Evolutionary conservation across 495 filamentous ascomycete species (phyloP).

Genomic region (Trichoderma reesei): DNA sequence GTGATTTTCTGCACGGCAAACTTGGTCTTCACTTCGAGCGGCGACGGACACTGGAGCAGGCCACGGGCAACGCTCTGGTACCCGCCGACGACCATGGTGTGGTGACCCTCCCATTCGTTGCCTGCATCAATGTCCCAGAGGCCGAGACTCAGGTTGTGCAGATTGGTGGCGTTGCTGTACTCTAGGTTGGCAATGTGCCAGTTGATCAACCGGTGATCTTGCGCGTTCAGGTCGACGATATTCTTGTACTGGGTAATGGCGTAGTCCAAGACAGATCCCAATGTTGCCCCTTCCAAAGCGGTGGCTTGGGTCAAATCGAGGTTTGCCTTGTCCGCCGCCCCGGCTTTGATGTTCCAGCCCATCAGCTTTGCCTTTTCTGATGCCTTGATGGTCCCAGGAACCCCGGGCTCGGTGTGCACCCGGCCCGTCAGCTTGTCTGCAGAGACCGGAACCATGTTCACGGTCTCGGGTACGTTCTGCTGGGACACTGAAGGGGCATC

Average conservation of each 20-base stretch:
- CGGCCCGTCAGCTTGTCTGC: slow-evolving; percentile 52
- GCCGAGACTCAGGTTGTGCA: slow-evolving; percentile 74
- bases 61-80: slow-evolving; percentile 85
- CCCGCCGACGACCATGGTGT: slow-evolving; percentile 84
- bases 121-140: slow-evolving; percentile 96
- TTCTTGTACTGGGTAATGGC: slow-evolving; percentile 78
- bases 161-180: slow-evolving; percentile 88
- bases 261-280: slow-evolving; percentile 84
- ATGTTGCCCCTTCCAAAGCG: slow-evolving; percentile 52
- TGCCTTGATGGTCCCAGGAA: slow-evolving; percentile 50
- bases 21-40: slow-evolving; percentile 68
- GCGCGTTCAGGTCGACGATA: slow-evolving; percentile 70
- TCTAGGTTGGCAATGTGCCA: slow-evolving; percentile 99
- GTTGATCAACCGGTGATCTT: slow-evolving; percentile 84
- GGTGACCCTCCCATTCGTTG: slow-evolving; percentile 92
- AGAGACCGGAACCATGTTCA: slow-evolving; percentile 47
- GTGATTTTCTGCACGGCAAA: slow-evolving; percentile 58
- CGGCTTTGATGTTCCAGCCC: slow-evolving; percentile 69
- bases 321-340: slow-evolving; percentile 52
- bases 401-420: slow-evolving; percentile 46
- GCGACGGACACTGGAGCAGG: slow-evolving; percentile 62
- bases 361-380: slow-evolving; percentile 61
- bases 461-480: slow-evolving; percentile 36
- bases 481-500: slow-evolving; percentile 36
- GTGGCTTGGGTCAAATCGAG: slow-evolving; percentile 60